These are phyloP conservation scores for Mollisia scopiformis DNA, from an alignment of 2,329 filamentous ascomycete genomes.

Conservation along the genomic window DNA sequence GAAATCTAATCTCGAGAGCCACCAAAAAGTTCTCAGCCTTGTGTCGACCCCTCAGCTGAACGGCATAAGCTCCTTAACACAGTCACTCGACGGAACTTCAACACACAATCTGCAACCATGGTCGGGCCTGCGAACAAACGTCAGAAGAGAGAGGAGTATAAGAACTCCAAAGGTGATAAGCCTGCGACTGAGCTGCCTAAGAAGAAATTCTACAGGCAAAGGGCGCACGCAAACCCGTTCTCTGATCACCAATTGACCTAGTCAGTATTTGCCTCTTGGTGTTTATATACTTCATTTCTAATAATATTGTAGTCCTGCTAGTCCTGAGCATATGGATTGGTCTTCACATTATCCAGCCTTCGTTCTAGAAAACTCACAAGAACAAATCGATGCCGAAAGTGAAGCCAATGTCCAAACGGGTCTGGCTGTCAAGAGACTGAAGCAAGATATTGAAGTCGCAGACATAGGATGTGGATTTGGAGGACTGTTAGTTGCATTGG, in stretches of 20 bases:
- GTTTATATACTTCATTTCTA: conserved; percentile 24
- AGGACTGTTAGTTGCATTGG: conserved; percentile 83
- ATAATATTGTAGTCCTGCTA: conserved; percentile 64
- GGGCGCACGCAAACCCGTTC: conserved; percentile 97
- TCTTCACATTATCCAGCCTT: conserved; percentile 79
- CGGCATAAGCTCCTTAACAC: too few relatives aligned
- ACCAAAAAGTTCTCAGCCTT: too few relatives aligned
- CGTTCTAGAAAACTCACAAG: conserved; percentile 43
- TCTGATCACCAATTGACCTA: conserved; percentile 90
- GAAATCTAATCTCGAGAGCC: too few relatives aligned
- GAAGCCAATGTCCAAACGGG: conserved; percentile 5
- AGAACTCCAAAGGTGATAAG: conserved; percentile 54
- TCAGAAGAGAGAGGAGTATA: conserved; percentile 69
- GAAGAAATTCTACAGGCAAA: conserved; percentile 95
- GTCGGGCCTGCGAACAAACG: conserved; percentile 55
- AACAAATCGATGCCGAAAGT: conserved; percentile 23
- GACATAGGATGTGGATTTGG: conserved; percentile 98
- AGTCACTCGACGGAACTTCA: background rate
- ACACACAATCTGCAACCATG: conserved; percentile 38
- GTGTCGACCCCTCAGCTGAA: background rate
- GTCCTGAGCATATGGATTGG: conserved; percentile 90
- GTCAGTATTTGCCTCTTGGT: conserved; percentile 54
- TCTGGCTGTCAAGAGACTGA: conserved; percentile 40
- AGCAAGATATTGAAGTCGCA: conserved; percentile 82
- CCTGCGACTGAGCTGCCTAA: conserved; percentile 62